These are phyloP conservation scores for Casaregolazyma lundiana DNA, from an alignment of 1,139 yeast species.

Conservation along the genomic window DNA sequence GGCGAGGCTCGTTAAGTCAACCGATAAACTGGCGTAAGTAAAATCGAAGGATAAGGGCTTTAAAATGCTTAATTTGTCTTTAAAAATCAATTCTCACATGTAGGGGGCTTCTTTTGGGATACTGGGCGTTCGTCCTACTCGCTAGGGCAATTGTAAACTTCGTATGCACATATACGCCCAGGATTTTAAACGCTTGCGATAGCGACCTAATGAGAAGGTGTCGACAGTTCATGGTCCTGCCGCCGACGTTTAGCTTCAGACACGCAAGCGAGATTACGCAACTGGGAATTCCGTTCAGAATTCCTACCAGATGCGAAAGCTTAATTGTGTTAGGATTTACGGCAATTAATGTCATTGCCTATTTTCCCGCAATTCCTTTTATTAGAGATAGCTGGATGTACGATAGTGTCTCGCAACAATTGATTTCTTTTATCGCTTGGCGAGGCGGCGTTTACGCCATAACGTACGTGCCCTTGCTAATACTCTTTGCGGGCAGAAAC, in stretches of 20 bases:
- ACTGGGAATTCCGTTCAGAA: slow-evolving; percentile 30
- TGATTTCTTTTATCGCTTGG: slow-evolving; percentile 53
- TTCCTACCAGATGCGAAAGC: slow-evolving; percentile 63
- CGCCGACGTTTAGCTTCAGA: slow-evolving; percentile 43
- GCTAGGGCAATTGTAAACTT: slow-evolving; percentile 12
- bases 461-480: slow-evolving; percentile 47
- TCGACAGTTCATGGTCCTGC: slow-evolving; percentile 25
- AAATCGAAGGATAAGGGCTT: no score
- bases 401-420: slow-evolving; percentile 33
- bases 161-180: slow-evolving; percentile 6
- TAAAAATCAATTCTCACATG: slow-evolving; percentile 1
- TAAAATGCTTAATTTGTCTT: slow-evolving; percentile 1
- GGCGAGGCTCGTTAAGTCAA: neutral
- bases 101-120: slow-evolving; percentile 11
- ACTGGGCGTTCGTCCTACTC: slow-evolving; percentile 12
- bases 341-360: slow-evolving; percentile 38
- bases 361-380: slow-evolving; percentile 38
- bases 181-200: slow-evolving; percentile 14
- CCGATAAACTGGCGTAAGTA: neutral
- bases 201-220: slow-evolving; percentile 13
- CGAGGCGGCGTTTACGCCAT: slow-evolving; percentile 52
- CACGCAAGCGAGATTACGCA: slow-evolving; percentile 38
- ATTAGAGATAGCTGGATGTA: slow-evolving; percentile 38
- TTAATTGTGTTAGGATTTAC: slow-evolving; percentile 44
- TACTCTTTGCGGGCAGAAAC: slow-evolving; percentile 63